These are phyloP conservation scores for Fraxinus americana DNA, from an alignment of 257 asterid genomes.

Conservation along the genomic window DNA sequence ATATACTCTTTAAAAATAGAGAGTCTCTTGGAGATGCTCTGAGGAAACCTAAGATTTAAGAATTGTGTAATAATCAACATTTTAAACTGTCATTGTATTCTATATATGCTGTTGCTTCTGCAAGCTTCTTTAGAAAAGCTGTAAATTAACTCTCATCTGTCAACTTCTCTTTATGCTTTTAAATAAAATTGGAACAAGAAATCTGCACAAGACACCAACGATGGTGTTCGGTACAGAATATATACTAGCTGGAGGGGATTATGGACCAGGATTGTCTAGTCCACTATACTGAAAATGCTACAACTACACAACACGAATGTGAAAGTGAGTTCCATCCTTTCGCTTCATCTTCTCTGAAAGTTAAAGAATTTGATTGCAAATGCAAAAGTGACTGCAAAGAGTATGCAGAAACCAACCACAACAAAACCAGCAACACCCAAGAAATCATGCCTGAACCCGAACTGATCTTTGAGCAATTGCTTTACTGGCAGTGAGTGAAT, in stretches of 20 bases:
- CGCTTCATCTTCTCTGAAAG: slow-evolving; percentile 67
- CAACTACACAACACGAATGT: not conserved
- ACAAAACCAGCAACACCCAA: slow-evolving; percentile 61
- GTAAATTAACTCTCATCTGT: too few species aligned
- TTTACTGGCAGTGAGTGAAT: slow-evolving; percentile 45
- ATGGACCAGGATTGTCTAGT: not conserved
- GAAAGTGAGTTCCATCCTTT: not conserved
- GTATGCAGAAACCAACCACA: slow-evolving; percentile 56
- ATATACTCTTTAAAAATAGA: too few species aligned
- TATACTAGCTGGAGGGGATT: not conserved
- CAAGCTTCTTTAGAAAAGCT: too few species aligned
- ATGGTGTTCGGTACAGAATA: too few species aligned
- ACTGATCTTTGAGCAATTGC: slow-evolving; percentile 55
- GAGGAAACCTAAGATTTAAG: not conserved
- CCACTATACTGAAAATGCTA: not conserved
- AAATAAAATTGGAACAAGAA: not conserved
- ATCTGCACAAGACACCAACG: slow-evolving; percentile 1
- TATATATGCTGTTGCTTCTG: too few species aligned
- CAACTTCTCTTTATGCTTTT: slow-evolving; percentile 13
- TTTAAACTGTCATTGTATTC: too few species aligned
- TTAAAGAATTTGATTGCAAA: slow-evolving; percentile 73
- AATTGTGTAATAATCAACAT: not conserved
- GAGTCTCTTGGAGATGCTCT: too few species aligned
- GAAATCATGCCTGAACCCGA: slow-evolving; percentile 76
- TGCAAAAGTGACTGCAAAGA: slow-evolving; percentile 70